Evolutionary conservation across 1,284 basidiomycete genomes (phyloP).

Genomic region (Cystobasidiaceae sp.): DNA sequence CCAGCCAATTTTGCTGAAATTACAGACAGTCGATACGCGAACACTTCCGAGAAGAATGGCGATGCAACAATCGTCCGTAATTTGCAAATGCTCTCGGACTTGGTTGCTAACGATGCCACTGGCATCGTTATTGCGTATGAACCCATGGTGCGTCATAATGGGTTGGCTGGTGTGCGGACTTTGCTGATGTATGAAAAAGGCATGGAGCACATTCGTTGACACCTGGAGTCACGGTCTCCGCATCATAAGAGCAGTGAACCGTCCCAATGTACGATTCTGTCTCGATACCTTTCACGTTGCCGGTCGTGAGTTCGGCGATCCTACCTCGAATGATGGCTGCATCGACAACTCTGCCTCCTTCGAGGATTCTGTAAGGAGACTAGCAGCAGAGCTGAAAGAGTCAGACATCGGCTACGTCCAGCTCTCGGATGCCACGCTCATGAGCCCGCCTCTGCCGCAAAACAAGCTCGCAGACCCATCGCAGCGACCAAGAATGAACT

Average conservation of each 20-base stretch:
- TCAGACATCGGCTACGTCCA: background rate
- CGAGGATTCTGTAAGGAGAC: too few relatives aligned
- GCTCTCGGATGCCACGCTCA: background rate
- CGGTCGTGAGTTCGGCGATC: background rate
- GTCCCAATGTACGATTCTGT: slow-evolving; percentile 15
- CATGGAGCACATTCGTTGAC: slow-evolving; percentile 1
- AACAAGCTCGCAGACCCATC: too few relatives aligned
- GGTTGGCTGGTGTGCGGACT: too few relatives aligned
- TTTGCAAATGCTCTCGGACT: background rate
- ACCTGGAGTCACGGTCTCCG: slow-evolving; percentile 12
- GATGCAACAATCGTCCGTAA: background rate
- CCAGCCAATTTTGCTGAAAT: slow-evolving; percentile 14
- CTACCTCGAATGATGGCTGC: background rate
- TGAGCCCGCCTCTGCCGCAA: too few relatives aligned
- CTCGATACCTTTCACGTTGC: slow-evolving; percentile 30
- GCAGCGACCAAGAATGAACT: background rate
- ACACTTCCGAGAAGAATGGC: background rate
- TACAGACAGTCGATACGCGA: background rate
- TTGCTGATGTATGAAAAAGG: too few relatives aligned
- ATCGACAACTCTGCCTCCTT: too few relatives aligned
- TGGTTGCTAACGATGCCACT: background rate
- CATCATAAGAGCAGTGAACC: slow-evolving; percentile 10
- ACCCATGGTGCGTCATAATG: too few relatives aligned
- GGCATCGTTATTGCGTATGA: slow-evolving; percentile 13
- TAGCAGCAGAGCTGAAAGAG: background rate